These are phyloP conservation scores for Diaporthe citriasiana DNA, from an alignment of 2,329 filamentous ascomycete species.

Conservation along the genomic window DNA sequence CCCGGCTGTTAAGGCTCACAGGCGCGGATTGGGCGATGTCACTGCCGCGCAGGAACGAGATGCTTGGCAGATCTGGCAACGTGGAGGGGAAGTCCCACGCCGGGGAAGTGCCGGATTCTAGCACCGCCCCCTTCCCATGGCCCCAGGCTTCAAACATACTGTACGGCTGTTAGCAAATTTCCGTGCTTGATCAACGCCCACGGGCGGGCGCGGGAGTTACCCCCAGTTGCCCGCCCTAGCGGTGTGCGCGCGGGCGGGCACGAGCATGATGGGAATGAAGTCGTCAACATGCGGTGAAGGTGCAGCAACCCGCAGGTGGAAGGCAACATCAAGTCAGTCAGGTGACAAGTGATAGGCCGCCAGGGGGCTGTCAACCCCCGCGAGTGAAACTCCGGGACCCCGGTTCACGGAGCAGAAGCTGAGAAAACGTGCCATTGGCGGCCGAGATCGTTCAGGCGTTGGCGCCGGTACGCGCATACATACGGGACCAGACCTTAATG, in stretches of 20 bases:
- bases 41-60: slow-evolving; percentile 31
- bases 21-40: slow-evolving; percentile 24
- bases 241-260: background rate
- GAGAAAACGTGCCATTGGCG: slow-evolving; percentile 6
- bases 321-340: slow-evolving; percentile 12
- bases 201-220: background rate
- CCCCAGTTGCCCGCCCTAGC: background rate
- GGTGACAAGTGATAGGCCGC: background rate
- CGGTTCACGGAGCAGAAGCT: slow-evolving; percentile 16
- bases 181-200: background rate
- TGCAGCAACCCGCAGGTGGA: slow-evolving; percentile 8
- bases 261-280: background rate
- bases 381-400: slow-evolving; percentile 11
- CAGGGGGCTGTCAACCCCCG: background rate
- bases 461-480: background rate
- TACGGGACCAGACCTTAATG: background rate
- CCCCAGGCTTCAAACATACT: background rate
- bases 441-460: slow-evolving; percentile 1
- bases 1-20: background rate
- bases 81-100: slow-evolving; percentile 11
- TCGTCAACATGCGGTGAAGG: slow-evolving; percentile 25
- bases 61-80: slow-evolving; percentile 26
- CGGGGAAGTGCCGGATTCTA: slow-evolving; percentile 20
- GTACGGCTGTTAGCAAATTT: background rate
- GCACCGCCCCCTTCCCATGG: slow-evolving; percentile 10